Conservation (phyloP, 495 filamentous ascomycete species). For the Xylaria telfairii region DNA sequence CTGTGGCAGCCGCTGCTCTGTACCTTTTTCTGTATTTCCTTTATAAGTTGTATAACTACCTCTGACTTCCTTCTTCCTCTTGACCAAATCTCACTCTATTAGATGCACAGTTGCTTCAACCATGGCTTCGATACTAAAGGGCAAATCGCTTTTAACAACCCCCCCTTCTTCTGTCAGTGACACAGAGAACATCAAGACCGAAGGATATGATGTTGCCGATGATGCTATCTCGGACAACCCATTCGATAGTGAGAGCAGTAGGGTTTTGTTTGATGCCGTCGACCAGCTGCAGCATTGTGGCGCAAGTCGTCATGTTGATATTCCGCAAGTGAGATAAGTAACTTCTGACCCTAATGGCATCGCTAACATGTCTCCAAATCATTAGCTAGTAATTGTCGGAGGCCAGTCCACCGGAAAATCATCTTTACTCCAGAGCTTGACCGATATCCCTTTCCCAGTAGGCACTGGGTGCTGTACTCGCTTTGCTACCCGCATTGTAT, state of each 20-base stretch:
- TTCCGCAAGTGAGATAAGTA: constrained; percentile 43
- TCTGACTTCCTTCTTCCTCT: too few species aligned
- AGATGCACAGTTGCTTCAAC: neutral
- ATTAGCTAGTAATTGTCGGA: constrained; percentile 59
- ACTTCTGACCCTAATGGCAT: neutral
- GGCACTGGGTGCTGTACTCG: constrained; percentile 51
- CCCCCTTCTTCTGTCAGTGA: neutral
- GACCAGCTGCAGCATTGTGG: constrained; percentile 47
- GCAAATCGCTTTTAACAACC: too few species aligned
- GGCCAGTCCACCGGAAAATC: constrained; percentile 61
- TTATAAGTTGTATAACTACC: too few species aligned
- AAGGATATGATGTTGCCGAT: neutral
- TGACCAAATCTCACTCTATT: too few species aligned
- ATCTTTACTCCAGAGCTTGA: constrained; percentile 64
- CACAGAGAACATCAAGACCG: neutral
- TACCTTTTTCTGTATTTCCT: too few species aligned
- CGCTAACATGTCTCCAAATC: constrained; percentile 39
- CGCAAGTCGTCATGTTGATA: constrained; percentile 42
- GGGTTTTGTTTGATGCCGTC: constrained; percentile 41
- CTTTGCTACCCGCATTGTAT: constrained; percentile 55
- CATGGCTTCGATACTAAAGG: neutral
- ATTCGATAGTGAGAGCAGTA: constrained; percentile 21
- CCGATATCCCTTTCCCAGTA: constrained; percentile 56
- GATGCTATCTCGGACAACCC: constrained; percentile 8
- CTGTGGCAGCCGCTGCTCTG: too few species aligned